These are phyloP conservation scores for Populus alba DNA, from an alignment of 345 rosid genomes.

Conservation along the genomic window DNA sequence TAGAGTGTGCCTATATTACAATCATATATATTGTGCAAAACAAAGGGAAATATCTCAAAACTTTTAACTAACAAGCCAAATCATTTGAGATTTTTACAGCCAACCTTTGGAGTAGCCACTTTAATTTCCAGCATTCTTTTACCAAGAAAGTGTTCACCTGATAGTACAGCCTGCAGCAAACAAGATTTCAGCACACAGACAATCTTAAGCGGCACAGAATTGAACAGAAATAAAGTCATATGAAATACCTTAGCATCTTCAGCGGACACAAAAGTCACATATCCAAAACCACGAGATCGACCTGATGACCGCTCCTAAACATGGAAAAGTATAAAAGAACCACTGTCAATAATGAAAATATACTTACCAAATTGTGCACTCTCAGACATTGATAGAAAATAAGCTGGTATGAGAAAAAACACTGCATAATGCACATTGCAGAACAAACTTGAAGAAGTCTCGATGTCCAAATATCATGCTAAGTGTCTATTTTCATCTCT, in stretches of 20 bases:
- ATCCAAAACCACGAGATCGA: slow-evolving; percentile 97
- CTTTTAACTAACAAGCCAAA: not conserved
- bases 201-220: not conserved
- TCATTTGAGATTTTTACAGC: not conserved
- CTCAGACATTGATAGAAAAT: not conserved
- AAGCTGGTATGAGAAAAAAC: not conserved
- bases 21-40: not conserved
- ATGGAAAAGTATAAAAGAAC: slow-evolving; percentile 4
- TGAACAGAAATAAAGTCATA: not conserved
- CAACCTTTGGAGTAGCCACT: slow-evolving; percentile 94
- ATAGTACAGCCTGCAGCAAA: slow-evolving; percentile 57
- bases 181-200: not conserved
- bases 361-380: not conserved
- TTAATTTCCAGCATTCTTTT: slow-evolving; percentile 87
- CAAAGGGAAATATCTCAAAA: not conserved
- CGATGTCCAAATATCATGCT: not conserved
- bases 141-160: slow-evolving; percentile 78
- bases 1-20: not conserved
- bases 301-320: slow-evolving; percentile 85
- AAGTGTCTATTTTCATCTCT: not conserved
- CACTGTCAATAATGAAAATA: slow-evolving; percentile 2
- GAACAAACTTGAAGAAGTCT: not conserved
- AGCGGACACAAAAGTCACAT: slow-evolving; percentile 71
- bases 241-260: slow-evolving; percentile 76
- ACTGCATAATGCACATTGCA: not conserved